Base-by-base conservation (phyloP, 1,284 basidiomycete species). In the Tilletia caries region DNA sequence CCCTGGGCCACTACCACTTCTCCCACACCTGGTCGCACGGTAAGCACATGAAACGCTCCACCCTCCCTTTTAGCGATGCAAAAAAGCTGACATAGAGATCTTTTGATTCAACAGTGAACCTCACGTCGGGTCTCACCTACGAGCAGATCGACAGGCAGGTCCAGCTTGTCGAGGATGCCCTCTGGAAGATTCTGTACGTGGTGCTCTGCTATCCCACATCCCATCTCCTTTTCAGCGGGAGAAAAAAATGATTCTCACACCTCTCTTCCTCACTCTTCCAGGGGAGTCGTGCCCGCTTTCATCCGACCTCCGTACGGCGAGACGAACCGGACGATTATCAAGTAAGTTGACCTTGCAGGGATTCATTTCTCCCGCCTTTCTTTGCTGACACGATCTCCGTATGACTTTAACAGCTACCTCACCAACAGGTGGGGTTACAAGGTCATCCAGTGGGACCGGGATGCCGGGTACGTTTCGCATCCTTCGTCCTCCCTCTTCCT, bases 101-200 rank as follows among this genome's bases (percentile, higher is more conserved):
- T 10, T 18, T 23, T 29, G 20, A 13, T 13, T 12, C 3, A 29
- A 65, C 46, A 29, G 60, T 66, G 58, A 65, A 66, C 34, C 58
- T 62, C 58, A 62, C 58, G 15, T 62, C 58, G 10, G 54, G 60
- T 20, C 44, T 54, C 20, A 50, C 69, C 33, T 37, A 46, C 48
- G 68, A 41, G 0, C 37, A 65, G 44, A 66, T 71, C 64, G 62
- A 69, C 50, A 23, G 33, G 25, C 70, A 71, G 65, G 32, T 71
- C 46, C 23, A 58, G 23, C 70, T 71, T 62, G 48, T 71, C 46
- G 70, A 71, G 46, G 66, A 68, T 12, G 67, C 67, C 54, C 60
- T 69, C 23, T 66, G 68, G 60, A 71, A 71, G 67, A 71, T 68
- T 32, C 34, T 69, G 32, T n/a, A n/a, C n/a, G n/a, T n/a, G n/a